These are phyloP conservation scores for Kregervanrija delftensis DNA, from an alignment of 805 yeast genomes.

Conservation along the genomic window DNA sequence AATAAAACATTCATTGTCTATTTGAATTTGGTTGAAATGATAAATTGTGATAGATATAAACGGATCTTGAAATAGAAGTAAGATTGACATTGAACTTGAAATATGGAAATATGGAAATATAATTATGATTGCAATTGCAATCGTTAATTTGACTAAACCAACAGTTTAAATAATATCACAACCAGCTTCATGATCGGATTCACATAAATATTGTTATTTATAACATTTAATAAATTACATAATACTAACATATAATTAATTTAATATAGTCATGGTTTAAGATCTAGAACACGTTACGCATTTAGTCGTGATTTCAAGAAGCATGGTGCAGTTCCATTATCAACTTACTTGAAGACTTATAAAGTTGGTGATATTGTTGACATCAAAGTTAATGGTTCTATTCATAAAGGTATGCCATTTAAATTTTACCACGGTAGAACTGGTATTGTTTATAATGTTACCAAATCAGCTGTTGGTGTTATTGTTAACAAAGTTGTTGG, in stretches of 20 bases:
- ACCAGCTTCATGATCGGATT: not conserved
- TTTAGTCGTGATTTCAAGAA: conserved; percentile 99
- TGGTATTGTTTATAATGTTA: conserved; percentile 97
- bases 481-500: conserved; percentile 98
- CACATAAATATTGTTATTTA: not conserved
- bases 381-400: conserved; percentile 98
- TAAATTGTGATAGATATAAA: too few species aligned
- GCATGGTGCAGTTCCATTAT: conserved; percentile 91
- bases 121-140: not conserved
- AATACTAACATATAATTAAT: conserved; percentile 13
- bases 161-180: too few species aligned
- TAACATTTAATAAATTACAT: not conserved
- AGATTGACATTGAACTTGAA: too few species aligned
- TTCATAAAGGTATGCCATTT: conserved; percentile 99
- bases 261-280: conserved; percentile 82
- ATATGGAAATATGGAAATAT: not conserved
- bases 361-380: conserved; percentile 99
- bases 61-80: too few species aligned
- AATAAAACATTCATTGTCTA: not conserved
- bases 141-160: not conserved
- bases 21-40: too few species aligned
- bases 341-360: conserved; percentile 96
- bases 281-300: conserved; percentile 99
- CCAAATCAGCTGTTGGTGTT: conserved; percentile 98
- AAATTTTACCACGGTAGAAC: conserved; percentile 99